Percentiles rank a stretch among this genome's conserved stretches.
phyloP scores from a whole-genome alignment of 225 moss, liverwort and hornwort genomes.

The Sphagnum contortum region DNA sequence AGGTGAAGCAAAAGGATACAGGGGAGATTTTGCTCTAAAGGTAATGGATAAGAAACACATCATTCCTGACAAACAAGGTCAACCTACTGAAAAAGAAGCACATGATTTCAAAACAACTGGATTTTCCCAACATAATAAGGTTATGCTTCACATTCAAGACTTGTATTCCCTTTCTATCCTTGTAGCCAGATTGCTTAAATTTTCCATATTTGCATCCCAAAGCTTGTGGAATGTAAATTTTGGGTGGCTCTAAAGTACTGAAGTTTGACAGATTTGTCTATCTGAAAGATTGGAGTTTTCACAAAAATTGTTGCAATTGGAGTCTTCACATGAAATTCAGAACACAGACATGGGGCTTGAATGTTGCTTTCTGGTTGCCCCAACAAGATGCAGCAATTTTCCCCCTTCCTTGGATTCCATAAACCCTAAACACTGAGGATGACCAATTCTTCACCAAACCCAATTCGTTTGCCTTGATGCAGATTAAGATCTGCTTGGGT shows the following conservation, averaged over 20 bases:
- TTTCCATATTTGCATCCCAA: no score
- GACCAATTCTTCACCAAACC: no score
- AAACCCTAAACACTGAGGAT: no score
- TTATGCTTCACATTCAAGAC: conserved; percentile 87
- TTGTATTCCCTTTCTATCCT: conserved; percentile 64
- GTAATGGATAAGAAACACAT: conserved; percentile 93
- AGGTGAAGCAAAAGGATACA: conserved; percentile 67
- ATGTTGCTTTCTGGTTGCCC: conserved; percentile 28
- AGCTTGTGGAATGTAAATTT: no score
- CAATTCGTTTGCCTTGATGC: no score
- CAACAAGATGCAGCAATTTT: no score
- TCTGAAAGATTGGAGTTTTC: no score
- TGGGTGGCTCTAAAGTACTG: no score
- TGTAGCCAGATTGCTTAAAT: background rate
- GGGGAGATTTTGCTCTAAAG: conserved; percentile 70
- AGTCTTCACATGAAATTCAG: conserved; percentile 10
- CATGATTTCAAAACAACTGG: conserved; percentile 85
- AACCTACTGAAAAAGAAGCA: conserved; percentile 94
- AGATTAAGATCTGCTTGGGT: no score
- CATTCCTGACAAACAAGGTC: conserved; percentile 68
- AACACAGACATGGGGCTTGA: conserved; percentile 82
- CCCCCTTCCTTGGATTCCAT: no score
- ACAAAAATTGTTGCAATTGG: no score
- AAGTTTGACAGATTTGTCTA: no score
- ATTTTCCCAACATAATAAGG: conserved; percentile 78